Base-by-base conservation (phyloP, 2,329 filamentous ascomycete species). In the Mariannaea sp. region DNA sequence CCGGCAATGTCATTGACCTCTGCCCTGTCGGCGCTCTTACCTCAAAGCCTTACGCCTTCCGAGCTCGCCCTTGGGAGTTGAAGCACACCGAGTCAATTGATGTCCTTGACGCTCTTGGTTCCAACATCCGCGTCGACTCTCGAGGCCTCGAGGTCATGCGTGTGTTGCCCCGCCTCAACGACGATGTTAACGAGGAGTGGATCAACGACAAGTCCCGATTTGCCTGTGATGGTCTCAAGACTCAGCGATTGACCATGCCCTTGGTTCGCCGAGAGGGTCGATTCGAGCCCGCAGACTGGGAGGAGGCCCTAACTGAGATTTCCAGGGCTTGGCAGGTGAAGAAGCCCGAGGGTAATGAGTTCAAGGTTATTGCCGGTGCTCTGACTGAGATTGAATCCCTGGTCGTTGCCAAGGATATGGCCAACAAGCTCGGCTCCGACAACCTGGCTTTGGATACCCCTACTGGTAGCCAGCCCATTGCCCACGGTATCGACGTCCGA, bases 141-240 rank as follows among this genome's bases (percentile, higher is more conserved):
- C 86, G 94, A 68, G 94, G 94, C 55, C 80, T 97, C 61, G 92
- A 97, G 77, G 93, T 99, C 45, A 96, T 99, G 92, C 88, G 94
- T 66, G 82, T 99, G 56, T 71, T 97, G 13, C 94, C 94, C 55
- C 85, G 94, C 66, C 81, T 99, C 57, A 99, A 99, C 72, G 94
- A 99, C 71, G 92, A 97, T 67, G 86, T 99, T 67, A 99, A 99
- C 74, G 94, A 99, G 78, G 94, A 99, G 75, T 99, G 94, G 94
- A 97, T 99, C 73, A 94, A 97, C 75, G 94, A 99, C 80, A 99
- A 97, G 82, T 87, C 91, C 33, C 86, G 94, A 61, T 99, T 97
- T 72, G 93, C 94, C 35, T 96, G 92, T 72, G 94, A 99, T 72
- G 94, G 94, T 43, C 81, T 99, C 62, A 96, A 92, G 83, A 97